A percentile compares a stretch with the other conserved stretches of the same genome.
Evolutionary conservation across 352 stramenopile species (phyloP).

Genomic region (Pythium brachiatum): DNA sequence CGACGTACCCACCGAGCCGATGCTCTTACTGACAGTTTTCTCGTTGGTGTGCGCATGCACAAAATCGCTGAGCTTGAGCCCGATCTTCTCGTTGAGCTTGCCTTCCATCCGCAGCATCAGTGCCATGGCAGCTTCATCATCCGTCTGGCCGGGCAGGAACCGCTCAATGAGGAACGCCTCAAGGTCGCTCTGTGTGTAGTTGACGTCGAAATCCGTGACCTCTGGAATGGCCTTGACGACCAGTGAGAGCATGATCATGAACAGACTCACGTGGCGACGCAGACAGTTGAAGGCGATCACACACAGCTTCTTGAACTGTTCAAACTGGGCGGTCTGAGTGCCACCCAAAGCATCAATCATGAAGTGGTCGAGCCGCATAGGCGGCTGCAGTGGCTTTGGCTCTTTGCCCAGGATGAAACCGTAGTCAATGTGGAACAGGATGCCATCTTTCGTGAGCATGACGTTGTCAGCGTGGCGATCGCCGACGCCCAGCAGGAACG

Average conservation of each 20-base stretch:
- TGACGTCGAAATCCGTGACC: slow-evolving; percentile 84
- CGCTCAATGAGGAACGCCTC: slow-evolving; percentile 83
- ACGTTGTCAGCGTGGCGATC: slow-evolving; percentile 99
- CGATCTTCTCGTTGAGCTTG: slow-evolving; percentile 86
- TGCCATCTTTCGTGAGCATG: slow-evolving; percentile 95
- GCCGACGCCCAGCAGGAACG: slow-evolving; percentile 98
- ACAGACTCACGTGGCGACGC: slow-evolving; percentile 79
- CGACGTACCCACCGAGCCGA: slow-evolving; percentile 73
- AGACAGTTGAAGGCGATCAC: slow-evolving; percentile 87
- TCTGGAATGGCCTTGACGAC: slow-evolving; percentile 81
- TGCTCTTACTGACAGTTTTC: slow-evolving; percentile 82
- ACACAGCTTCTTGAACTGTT: slow-evolving; percentile 86
- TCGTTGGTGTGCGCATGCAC: slow-evolving; percentile 83
- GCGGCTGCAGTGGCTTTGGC: slow-evolving; percentile 96
- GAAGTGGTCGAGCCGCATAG: slow-evolving; percentile 96
- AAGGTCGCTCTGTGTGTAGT: slow-evolving; percentile 83
- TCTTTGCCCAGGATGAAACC: slow-evolving; percentile 98
- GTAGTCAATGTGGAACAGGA: slow-evolving; percentile 99
- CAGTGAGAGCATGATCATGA: slow-evolving; percentile 85
- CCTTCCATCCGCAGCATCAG: slow-evolving; percentile 84
- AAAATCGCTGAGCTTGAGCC: slow-evolving; percentile 83
- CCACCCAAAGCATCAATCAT: slow-evolving; percentile 85
- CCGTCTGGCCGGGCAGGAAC: slow-evolving; percentile 75
- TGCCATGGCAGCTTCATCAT: slow-evolving; percentile 77
- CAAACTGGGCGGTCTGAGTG: slow-evolving; percentile 73